Conservation (phyloP, 371 early-diverging fungal species). For the Parasitella parasitica region DNA sequence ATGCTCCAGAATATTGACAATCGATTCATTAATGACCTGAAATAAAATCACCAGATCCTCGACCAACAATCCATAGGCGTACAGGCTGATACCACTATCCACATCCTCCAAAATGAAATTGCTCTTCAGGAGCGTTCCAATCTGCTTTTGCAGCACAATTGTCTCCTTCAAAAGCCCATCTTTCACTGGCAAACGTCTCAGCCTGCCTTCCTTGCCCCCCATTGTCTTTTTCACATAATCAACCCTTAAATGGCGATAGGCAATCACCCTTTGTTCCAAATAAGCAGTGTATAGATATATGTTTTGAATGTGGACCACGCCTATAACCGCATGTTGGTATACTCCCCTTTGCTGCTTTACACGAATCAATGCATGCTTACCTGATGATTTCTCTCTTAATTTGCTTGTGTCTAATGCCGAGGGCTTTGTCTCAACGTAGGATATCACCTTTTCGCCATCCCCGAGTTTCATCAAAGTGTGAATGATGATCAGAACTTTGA, state of each 20-base stretch:
- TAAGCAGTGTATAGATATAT: constrained; percentile 83
- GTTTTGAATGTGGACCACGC: constrained; percentile 67
- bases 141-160: constrained; percentile 76
- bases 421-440: constrained; percentile 63
- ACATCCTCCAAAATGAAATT: constrained; percentile 73
- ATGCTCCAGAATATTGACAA: constrained; percentile 81
- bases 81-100: constrained; percentile 85
- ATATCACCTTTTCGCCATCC: constrained; percentile 68
- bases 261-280: constrained; percentile 76
- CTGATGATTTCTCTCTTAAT: constrained; percentile 64
- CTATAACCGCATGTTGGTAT: background rate
- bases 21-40: constrained; percentile 88
- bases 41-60: constrained; percentile 87
- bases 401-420: constrained; percentile 57
- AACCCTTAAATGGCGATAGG: constrained; percentile 69
- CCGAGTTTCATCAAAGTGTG: constrained; percentile 87
- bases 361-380: constrained; percentile 21
- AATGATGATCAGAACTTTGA: constrained; percentile 84
- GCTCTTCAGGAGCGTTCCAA: constrained; percentile 75
- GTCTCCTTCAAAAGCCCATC: constrained; percentile 79
- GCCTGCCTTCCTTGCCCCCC: constrained; percentile 43
- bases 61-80: constrained; percentile 81
- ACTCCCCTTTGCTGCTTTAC: too few species aligned
- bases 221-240: constrained; percentile 67
- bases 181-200: constrained; percentile 60